phyloP scores from a whole-genome alignment of 306 rosid species.

The Ceratonia siliqua region DNA sequence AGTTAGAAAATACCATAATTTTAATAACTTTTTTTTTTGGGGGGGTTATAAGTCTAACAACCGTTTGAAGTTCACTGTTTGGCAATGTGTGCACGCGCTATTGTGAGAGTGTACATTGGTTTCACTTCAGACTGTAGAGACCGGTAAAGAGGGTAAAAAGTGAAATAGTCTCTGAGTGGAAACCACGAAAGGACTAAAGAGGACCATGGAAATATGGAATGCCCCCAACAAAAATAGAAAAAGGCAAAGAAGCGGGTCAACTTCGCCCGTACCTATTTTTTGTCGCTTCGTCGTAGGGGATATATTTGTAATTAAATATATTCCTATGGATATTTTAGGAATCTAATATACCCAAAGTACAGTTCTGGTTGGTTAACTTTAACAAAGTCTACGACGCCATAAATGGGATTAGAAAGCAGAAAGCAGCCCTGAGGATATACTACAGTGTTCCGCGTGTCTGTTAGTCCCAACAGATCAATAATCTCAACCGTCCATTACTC shows the following conservation, averaged over 20 bases:
- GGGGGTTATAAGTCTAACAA: no score
- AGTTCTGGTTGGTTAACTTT: slow-evolving; percentile 14
- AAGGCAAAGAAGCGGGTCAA: slow-evolving; percentile 5
- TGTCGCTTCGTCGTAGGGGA: slow-evolving; percentile 28
- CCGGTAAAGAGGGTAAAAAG: neutral
- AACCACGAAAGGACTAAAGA: neutral
- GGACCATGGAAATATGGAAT: neutral
- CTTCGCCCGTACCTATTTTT: slow-evolving; percentile 15
- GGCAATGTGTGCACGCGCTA: neutral
- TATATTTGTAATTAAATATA: slow-evolving; percentile 14
- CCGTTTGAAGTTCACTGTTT: no score
- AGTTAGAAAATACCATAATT: no score
- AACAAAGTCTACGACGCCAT: slow-evolving; percentile 32
- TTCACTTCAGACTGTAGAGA: neutral
- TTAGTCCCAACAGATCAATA: no score
- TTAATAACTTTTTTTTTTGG: no score
- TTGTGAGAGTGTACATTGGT: neutral
- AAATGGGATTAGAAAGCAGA: neutral
- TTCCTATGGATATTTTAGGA: neutral
- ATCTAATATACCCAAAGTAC: slow-evolving; percentile 19
- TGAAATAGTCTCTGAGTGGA: neutral
- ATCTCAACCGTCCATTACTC: slow-evolving; percentile 16
- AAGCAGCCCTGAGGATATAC: neutral
- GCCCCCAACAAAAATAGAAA: neutral
- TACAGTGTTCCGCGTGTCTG: neutral